Conservation (phyloP, 768 basidiomycete species). For the Lentinula detonsa region DNA sequence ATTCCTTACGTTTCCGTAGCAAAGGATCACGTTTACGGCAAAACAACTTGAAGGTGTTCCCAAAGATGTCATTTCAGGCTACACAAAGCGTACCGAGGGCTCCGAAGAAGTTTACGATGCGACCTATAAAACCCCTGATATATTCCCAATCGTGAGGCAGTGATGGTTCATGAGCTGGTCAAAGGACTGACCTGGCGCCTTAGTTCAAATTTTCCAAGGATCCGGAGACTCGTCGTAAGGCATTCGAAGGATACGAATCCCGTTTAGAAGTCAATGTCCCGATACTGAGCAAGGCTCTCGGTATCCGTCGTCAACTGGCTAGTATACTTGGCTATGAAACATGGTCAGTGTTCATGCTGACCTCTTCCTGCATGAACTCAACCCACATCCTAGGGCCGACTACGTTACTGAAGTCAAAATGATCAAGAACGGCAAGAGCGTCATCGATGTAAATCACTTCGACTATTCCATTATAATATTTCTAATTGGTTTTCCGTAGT, state of each 20-base stretch:
- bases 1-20: slow-evolving; percentile 29
- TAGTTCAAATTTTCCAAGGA: slow-evolving; percentile 79
- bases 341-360: slow-evolving; percentile 32
- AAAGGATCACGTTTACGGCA: slow-evolving; percentile 53
- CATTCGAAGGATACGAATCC: slow-evolving; percentile 62
- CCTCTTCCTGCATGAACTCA: background rate
- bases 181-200: background rate
- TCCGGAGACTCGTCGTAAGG: slow-evolving; percentile 60
- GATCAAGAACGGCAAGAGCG: slow-evolving; percentile 65
- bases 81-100: slow-evolving; percentile 56
- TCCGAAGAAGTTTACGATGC: slow-evolving; percentile 60
- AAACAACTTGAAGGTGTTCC: slow-evolving; percentile 81
- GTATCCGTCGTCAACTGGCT: slow-evolving; percentile 66
- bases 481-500: slow-evolving; percentile 33
- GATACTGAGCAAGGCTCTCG: slow-evolving; percentile 60
- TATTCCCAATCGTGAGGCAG: slow-evolving; percentile 61
- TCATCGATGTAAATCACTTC: slow-evolving; percentile 40
- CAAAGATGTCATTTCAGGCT: slow-evolving; percentile 73
- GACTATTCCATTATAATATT: background rate
- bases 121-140: slow-evolving; percentile 80
- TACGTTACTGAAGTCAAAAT: slow-evolving; percentile 83
- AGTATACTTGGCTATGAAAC: slow-evolving; percentile 65
- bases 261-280: slow-evolving; percentile 67
- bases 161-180: background rate
- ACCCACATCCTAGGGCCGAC: slow-evolving; percentile 47